Evolutionary conservation across 345 rosid genomes (phyloP), one percentile per base, ranked within the genome.

Genomic region (Lepidium aucheri): DNA sequence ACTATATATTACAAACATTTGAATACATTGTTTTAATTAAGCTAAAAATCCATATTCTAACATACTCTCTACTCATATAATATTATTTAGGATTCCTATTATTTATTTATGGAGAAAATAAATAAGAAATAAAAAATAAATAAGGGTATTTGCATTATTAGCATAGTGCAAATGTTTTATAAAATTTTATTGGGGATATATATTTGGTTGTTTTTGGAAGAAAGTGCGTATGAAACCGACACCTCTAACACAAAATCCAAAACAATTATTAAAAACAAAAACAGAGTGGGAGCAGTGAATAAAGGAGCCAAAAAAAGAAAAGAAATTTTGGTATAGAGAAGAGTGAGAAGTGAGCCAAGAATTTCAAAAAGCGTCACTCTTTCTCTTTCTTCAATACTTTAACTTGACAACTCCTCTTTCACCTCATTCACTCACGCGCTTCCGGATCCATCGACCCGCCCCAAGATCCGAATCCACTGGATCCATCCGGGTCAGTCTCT

Each of bases 311-410:
- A 60, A 30, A 41, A n/a, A n/a, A n/a, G n/a, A n/a, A n/a, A n/a
- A n/a, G n/a, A n/a, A 51, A 30, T 34, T 11, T 40, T 49, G 52
- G 43, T 50, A 60, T 14, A 41, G 67, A 50, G 74, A 69, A 69
- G 67, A 60, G 74, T 69, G 74, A 41, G 67, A 69, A 69, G 60
- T 33, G 74, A 60, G 74, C 61, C 61, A 69, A 60, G 60, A 32
- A 69, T 60, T 52, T 60, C 24, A 13, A 13, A 46, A 70, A 60
- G 26, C 10, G 24, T 15, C 36, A 50, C 26, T 68, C 59, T 68
- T 39, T 58, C 51, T 28, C 52, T 68, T 68, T 68, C 59, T 69
- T 60, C 67, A 30, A 30, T 32, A 41, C 47, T 4, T 24, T 55
- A 38, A 34, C 7, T 20, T 67, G 43, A 67, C 8, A 56, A 67